Percentiles rank a stretch among this genome's conserved stretches.
Conservation (phyloP, 1,139 yeast species). For the Scheffersomyces illinoinensis region DNA sequence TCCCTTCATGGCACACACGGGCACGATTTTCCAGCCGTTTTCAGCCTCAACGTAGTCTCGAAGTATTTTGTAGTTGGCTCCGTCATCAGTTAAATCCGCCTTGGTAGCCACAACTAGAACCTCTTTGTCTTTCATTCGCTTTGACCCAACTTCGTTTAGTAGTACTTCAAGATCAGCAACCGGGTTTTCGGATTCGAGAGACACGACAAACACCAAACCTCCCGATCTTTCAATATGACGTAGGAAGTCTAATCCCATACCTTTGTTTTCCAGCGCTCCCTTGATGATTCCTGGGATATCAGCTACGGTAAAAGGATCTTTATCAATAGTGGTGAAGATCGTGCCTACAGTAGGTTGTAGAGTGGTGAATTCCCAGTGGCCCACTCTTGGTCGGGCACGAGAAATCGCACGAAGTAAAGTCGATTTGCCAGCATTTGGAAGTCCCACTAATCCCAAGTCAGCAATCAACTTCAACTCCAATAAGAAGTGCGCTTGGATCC, state of each 20-base stretch:
- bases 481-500: constrained; percentile 65
- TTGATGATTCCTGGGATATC: constrained; percentile 94
- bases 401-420: constrained; percentile 87
- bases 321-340: constrained; percentile 64
- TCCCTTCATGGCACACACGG: constrained; percentile 76
- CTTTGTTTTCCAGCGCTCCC: constrained; percentile 83
- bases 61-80: constrained; percentile 45
- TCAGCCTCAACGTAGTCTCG: constrained; percentile 38
- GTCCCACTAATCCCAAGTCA: constrained; percentile 89
- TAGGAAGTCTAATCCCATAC: constrained; percentile 91
- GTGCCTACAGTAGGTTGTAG: constrained; percentile 92
- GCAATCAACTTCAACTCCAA: constrained; percentile 87
- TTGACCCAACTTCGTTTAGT: constrained; percentile 67
- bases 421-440: constrained; percentile 96
- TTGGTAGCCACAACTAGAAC: constrained; percentile 85
- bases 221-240: constrained; percentile 91
- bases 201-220: constrained; percentile 84
- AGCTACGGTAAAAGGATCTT: constrained; percentile 85
- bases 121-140: constrained; percentile 57
- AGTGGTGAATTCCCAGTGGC: constrained; percentile 97
- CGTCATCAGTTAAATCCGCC: constrained; percentile 69
- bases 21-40: constrained; percentile 67
- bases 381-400: constrained; percentile 85
- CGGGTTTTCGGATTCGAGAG: constrained; percentile 67
- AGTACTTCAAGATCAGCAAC: constrained; percentile 60